Conservation (phyloP, 2,329 filamentous ascomycete genomes). For the Blumeria hordei region DNA sequence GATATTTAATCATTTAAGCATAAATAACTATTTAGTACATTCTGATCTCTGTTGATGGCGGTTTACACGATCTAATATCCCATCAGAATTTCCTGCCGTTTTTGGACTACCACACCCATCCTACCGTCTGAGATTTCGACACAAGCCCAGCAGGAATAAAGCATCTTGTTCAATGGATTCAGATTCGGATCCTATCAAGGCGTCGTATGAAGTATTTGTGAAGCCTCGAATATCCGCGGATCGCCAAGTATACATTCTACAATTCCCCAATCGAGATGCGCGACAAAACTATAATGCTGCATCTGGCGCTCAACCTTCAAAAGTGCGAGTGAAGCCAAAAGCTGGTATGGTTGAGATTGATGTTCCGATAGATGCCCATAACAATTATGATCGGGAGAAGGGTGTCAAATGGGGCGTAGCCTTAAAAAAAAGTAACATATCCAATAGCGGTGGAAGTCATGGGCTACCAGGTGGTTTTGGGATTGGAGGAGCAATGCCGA, state of each 20-base stretch:
- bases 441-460: constrained; percentile 37
- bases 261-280: constrained; percentile 62
- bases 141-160: too few relatives aligned
- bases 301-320: constrained; percentile 32
- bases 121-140: too few relatives aligned
- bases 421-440: constrained; percentile 28
- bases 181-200: constrained; percentile 36
- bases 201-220: constrained; percentile 65
- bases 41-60: too few relatives aligned
- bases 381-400: constrained; percentile 63
- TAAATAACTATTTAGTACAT: too few relatives aligned
- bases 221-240: constrained; percentile 41
- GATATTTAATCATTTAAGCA: too few relatives aligned
- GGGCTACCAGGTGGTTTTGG: constrained; percentile 53
- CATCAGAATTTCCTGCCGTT: too few relatives aligned
- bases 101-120: too few relatives aligned
- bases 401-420: constrained; percentile 65
- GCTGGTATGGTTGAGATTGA: constrained; percentile 81
- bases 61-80: too few relatives aligned
- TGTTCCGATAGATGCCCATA: constrained; percentile 45
- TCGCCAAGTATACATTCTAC: constrained; percentile 55
- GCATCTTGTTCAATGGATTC: background rate
- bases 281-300: constrained; percentile 30
- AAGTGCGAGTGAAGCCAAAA: constrained; percentile 59
- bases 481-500: constrained; percentile 22